A percentile compares a stretch with the other conserved stretches of the same genome.
phyloP scores from a whole-genome alignment of 2,329 filamentous ascomycete species.

The Coniochaeta ligniaria region DNA sequence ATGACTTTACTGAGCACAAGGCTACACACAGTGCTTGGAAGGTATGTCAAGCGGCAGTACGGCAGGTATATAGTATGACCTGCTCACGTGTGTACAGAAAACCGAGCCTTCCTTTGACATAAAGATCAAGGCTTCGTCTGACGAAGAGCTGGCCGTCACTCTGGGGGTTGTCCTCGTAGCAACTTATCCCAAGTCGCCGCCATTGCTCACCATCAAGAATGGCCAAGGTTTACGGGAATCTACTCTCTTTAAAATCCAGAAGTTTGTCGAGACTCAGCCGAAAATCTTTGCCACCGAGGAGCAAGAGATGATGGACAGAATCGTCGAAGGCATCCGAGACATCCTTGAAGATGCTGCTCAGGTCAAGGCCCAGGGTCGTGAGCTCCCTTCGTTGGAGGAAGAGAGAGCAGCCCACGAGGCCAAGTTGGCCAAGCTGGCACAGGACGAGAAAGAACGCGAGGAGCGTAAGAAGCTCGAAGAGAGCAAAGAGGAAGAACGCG shows the following conservation, averaged over 20 bases:
- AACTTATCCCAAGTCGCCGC: constrained; percentile 82
- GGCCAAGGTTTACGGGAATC: constrained; percentile 59
- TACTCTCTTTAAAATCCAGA: constrained; percentile 63
- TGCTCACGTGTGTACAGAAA: constrained; percentile 37
- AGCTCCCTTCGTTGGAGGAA: constrained; percentile 80
- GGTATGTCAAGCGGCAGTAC: constrained; percentile 38
- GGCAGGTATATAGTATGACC: not conserved
- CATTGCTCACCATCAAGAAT: constrained; percentile 62
- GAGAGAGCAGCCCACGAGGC: constrained; percentile 81
- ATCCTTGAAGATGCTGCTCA: constrained; percentile 82
- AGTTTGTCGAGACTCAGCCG: constrained; percentile 52
- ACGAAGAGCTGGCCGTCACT: constrained; percentile 63
- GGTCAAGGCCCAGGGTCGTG: constrained; percentile 64
- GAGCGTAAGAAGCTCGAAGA: constrained; percentile 48
- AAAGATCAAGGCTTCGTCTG: constrained; percentile 64
- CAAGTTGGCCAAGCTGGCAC: constrained; percentile 53
- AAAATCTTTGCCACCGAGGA: constrained; percentile 43
- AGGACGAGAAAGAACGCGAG: constrained; percentile 46
- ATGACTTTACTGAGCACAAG: constrained; percentile 74
- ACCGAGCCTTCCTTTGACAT: constrained; percentile 79
- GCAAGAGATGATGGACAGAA: constrained; percentile 54
- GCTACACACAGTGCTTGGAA: constrained; percentile 76
- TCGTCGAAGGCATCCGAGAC: constrained; percentile 63
- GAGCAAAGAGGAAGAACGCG: constrained; percentile 60
- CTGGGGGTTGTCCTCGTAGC: constrained; percentile 78